These are phyloP conservation scores for Tuctoria greenei DNA, from an alignment of 176 grass and related monocot species.

Conservation along the genomic window DNA sequence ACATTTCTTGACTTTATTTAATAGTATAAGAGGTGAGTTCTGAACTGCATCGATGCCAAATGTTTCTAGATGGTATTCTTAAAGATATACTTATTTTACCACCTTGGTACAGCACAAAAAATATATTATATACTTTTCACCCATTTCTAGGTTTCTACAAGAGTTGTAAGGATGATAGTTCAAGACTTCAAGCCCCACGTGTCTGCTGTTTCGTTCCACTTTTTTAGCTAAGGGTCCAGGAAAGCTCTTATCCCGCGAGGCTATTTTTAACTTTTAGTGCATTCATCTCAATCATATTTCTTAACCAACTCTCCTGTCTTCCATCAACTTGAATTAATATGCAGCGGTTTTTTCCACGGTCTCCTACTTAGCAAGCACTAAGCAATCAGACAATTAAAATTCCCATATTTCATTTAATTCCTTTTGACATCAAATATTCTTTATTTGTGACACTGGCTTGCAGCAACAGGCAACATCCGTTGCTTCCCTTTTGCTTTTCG, in stretches of 20 bases:
- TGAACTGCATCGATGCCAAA: not conserved
- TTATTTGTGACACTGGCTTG: too few relatives aligned
- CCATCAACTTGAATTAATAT: slow-evolving; percentile 3
- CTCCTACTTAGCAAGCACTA: slow-evolving; percentile 18
- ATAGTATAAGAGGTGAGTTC: not conserved
- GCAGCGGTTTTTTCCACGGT: slow-evolving; percentile 1
- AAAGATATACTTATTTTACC: not conserved
- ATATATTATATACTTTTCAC: not conserved
- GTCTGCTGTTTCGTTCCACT: not conserved
- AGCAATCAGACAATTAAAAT: slow-evolving; percentile 1
- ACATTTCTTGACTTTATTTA: not conserved
- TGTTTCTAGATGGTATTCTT: not conserved
- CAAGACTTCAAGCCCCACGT: not conserved
- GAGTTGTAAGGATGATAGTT: slow-evolving; percentile 24
- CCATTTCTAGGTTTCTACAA: not conserved
- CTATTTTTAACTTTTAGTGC: not conserved
- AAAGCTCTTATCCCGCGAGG: not conserved
- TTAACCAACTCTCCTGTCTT: not conserved
- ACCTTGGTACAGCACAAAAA: not conserved
- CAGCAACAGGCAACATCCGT: not conserved
- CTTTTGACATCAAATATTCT: slow-evolving; percentile 23
- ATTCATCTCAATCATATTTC: not conserved
- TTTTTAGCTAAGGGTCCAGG: not conserved
- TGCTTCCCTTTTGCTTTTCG: not conserved
- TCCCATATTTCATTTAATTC: not conserved